Percentiles rank a stretch among this genome's conserved stretches.
phyloP scores from a whole-genome alignment of 371 early-diverging fungal species.

The Choanephora cucurbitarum region DNA sequence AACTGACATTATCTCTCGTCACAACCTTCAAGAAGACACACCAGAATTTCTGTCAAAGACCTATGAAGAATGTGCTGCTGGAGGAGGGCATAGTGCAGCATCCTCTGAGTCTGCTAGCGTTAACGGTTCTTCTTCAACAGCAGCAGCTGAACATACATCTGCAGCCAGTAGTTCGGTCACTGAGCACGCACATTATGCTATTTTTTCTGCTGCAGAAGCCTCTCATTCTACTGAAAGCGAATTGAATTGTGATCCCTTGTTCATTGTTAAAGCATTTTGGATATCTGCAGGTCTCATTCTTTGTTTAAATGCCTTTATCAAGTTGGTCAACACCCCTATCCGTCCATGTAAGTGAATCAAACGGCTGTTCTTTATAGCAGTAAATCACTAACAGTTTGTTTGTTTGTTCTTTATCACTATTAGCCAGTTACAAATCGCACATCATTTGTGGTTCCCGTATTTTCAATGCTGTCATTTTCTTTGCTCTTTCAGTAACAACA shows the following conservation, averaged over 20 bases:
- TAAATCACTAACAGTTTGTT: too few species aligned
- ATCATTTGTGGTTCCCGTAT: constrained; percentile 53
- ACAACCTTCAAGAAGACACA: constrained; percentile 19
- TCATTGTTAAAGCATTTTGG: constrained; percentile 45
- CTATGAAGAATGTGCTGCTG: constrained; percentile 15
- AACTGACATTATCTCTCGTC: constrained; percentile 49
- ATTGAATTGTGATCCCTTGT: constrained; percentile 16
- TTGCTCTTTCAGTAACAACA: constrained; percentile 46
- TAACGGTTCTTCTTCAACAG: constrained; percentile 1
- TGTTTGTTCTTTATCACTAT: neutral
- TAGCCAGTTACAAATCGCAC: constrained; percentile 38
- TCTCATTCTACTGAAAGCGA: neutral
- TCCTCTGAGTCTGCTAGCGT: constrained; percentile 4
- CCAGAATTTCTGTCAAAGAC: constrained; percentile 3
- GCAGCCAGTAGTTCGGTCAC: neutral
- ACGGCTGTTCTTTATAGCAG: too few species aligned
- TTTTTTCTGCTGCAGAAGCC: neutral
- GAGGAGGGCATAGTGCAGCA: too few species aligned
- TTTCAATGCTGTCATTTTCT: constrained; percentile 51
- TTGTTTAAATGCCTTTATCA: constrained; percentile 46
- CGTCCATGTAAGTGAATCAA: constrained; percentile 33
- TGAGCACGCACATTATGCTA: neutral
- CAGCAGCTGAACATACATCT: constrained; percentile 10
- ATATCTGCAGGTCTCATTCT: constrained; percentile 45
- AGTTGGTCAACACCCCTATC: constrained; percentile 42